A percentile compares a stretch with the other conserved stretches of the same genome.
Evolutionary conservation across 23 red algal genomes (phyloP).

Genomic region (Gracilaria domingensis): DNA sequence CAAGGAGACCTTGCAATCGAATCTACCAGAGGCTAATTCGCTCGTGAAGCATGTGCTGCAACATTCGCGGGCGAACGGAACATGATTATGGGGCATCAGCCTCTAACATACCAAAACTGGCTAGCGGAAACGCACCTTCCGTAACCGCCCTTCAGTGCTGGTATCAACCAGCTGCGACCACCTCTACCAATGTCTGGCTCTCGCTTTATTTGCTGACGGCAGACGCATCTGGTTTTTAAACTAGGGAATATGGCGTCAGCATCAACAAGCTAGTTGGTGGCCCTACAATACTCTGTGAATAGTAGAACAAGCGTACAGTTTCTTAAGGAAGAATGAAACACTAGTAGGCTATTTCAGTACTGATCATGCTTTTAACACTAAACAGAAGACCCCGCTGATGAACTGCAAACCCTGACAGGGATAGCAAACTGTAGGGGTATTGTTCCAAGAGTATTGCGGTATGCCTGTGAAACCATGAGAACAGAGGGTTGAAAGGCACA

Average conservation of each 20-base stretch:
- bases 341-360: not conserved
- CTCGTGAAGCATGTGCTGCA: slow-evolving; percentile 32
- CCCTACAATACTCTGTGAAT: not conserved
- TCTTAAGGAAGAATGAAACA: not conserved
- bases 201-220: not conserved
- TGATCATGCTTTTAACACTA: slow-evolving; percentile 32
- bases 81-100: not conserved
- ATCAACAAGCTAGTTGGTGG: not conserved
- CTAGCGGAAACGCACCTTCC: not conserved
- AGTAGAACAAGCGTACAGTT: not conserved
- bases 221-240: not conserved
- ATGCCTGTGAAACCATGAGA: slow-evolving; percentile 36
- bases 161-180: not conserved
- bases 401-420: too few species aligned
- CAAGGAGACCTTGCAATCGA: slow-evolving; percentile 48
- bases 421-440: too few species aligned
- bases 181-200: not conserved
- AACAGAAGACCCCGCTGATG: not conserved
- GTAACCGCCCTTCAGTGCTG: not conserved
- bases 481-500: slow-evolving; percentile 47
- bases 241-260: not conserved
- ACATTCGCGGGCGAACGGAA: slow-evolving; percentile 8
- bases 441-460: slow-evolving; percentile 51
- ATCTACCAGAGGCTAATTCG: not conserved
- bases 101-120: not conserved